Evolutionary conservation across 2,329 filamentous ascomycete genomes (phyloP).

Genomic region (Diaporthe aspalathi): DNA sequence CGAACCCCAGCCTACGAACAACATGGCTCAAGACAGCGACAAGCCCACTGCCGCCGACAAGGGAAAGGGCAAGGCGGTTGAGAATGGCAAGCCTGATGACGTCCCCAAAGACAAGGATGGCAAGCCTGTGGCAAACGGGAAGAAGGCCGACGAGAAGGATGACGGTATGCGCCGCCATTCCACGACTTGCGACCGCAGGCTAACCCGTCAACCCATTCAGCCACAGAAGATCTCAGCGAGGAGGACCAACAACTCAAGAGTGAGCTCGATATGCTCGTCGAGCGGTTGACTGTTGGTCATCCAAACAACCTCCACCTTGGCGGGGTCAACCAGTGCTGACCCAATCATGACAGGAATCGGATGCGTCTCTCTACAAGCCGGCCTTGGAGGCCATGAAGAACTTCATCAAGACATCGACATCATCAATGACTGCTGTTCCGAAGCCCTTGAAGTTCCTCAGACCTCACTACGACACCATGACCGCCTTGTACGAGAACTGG

Average conservation of each 20-base stretch:
- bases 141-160: constrained; percentile 78
- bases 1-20: constrained; percentile 35
- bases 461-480: constrained; percentile 93
- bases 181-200: constrained; percentile 43
- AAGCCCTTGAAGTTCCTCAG: constrained; percentile 98
- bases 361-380: constrained; percentile 88
- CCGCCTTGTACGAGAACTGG: constrained; percentile 91
- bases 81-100: constrained; percentile 68
- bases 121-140: constrained; percentile 76
- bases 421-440: constrained; percentile 98
- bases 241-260: constrained; percentile 98
- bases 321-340: constrained; percentile 41
- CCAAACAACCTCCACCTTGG: neutral
- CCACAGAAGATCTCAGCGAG: constrained; percentile 90
- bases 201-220: constrained; percentile 52
- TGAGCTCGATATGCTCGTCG: constrained; percentile 97
- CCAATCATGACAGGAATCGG: constrained; percentile 74
- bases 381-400: constrained; percentile 97
- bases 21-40: constrained; percentile 94
- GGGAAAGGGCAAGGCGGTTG: constrained; percentile 92
- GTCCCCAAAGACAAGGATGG: constrained; percentile 75
- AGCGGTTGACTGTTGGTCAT: constrained; percentile 81
- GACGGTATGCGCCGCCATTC: constrained; percentile 54
- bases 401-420: constrained; percentile 98
- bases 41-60: constrained; percentile 87